Conservation (phyloP, 176 grass and related monocot species). For the Microstegium vimineum region DNA sequence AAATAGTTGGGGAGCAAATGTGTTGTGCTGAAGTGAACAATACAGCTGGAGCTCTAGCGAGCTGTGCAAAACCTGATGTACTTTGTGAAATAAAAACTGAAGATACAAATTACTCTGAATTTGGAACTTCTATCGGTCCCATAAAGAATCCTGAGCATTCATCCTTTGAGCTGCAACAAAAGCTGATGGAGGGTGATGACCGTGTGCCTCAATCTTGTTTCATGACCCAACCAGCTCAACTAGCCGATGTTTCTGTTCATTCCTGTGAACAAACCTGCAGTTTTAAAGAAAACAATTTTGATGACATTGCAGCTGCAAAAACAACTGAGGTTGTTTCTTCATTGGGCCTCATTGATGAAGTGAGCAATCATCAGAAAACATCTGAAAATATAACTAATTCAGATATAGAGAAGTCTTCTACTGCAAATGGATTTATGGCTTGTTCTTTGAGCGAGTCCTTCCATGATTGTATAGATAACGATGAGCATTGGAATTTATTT, state of each 20-base stretch:
- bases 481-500: slow-evolving; percentile 23
- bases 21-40: slow-evolving; percentile 7
- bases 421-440: slow-evolving; percentile 18
- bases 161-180: slow-evolving; percentile 22
- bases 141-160: not conserved
- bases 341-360: slow-evolving; percentile 21
- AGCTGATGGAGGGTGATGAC: not conserved
- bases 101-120: not conserved
- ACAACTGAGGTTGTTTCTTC: slow-evolving; percentile 17
- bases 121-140: slow-evolving; percentile 18
- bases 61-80: not conserved
- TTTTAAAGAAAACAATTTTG: slow-evolving; percentile 7
- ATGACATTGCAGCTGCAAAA: slow-evolving; percentile 22
- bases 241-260: slow-evolving; percentile 19
- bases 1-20: slow-evolving; percentile 22
- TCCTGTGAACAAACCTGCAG: slow-evolving; percentile 9
- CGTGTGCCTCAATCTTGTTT: slow-evolving; percentile 8
- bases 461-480: slow-evolving; percentile 1
- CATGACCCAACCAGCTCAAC: slow-evolving; percentile 14
- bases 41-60: not conserved
- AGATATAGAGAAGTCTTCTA: slow-evolving; percentile 31
- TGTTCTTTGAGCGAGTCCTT: slow-evolving; percentile 23
- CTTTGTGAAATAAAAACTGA: slow-evolving; percentile 29
- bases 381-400: not conserved
- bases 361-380: slow-evolving; percentile 3